phyloP scores from a whole-genome alignment of 768 basidiomycete species.

The Exidia glandulosa region DNA sequence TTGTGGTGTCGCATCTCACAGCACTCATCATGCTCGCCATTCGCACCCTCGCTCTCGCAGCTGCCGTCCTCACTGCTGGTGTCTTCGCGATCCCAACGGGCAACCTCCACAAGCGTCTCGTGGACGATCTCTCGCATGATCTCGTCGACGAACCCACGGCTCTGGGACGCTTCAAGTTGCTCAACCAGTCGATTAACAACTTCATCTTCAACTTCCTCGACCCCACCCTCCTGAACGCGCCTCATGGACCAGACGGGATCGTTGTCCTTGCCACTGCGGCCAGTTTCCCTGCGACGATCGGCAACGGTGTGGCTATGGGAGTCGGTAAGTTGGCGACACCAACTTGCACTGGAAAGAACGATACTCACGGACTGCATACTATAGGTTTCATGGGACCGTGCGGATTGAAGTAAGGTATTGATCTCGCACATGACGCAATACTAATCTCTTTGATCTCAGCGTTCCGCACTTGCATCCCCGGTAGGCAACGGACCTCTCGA shows the following conservation, averaged over 20 bases:
- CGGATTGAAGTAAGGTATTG: neutral
- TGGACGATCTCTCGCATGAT: neutral
- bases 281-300: neutral
- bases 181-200: neutral
- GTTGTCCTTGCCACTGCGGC: neutral
- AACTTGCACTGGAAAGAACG: neutral
- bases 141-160: neutral
- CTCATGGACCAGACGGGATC: neutral
- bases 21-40: neutral
- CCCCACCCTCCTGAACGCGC: neutral
- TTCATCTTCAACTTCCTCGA: neutral
- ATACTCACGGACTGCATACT: neutral
- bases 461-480: neutral
- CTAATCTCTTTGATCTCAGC: neutral
- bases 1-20: neutral
- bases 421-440: neutral
- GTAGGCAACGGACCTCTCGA: neutral
- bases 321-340: neutral
- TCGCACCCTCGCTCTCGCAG: neutral
- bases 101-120: neutral
- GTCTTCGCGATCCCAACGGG: neutral
- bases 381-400: neutral
- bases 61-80: neutral
- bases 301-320: neutral
- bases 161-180: neutral